Conservation (phyloP, 148 eudicot species). For the Vaccinium corymbosum region DNA sequence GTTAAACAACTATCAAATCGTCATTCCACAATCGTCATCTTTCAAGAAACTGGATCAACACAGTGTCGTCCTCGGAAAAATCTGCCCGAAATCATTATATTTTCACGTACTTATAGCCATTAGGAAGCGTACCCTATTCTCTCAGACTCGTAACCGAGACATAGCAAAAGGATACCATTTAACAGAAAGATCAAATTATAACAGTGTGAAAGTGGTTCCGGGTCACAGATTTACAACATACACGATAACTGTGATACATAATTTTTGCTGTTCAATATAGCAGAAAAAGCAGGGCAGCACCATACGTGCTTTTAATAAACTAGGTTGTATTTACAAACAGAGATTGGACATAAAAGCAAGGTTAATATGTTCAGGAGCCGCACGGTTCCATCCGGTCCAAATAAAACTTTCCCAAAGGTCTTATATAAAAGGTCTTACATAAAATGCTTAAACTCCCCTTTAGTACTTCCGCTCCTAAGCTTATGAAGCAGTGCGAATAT, state of each 20-base stretch:
- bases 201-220: neutral
- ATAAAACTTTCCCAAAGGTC: constrained; percentile 25
- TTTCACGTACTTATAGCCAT: neutral
- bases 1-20: neutral
- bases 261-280: neutral
- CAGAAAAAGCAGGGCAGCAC: neutral
- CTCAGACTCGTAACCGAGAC: neutral
- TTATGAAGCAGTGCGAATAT: constrained; percentile 36
- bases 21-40: neutral
- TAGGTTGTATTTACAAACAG: neutral
- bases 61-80: neutral
- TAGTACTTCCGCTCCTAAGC: constrained; percentile 28
- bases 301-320: neutral
- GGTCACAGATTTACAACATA: neutral
- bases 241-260: neutral
- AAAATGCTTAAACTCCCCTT: constrained; percentile 38
- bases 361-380: neutral
- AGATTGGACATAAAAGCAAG: neutral
- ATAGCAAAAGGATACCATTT: neutral
- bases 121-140: neutral
- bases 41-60: neutral
- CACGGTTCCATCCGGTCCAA: constrained; percentile 15
- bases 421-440: constrained; percentile 25
- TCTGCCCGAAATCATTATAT: neutral
- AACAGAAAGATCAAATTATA: neutral